Percentiles rank a stretch among this genome's conserved stretches.
These are phyloP conservation scores for Carex arenaria DNA, from an alignment of 202 grass and related monocot genomes.

Conservation along the genomic window DNA sequence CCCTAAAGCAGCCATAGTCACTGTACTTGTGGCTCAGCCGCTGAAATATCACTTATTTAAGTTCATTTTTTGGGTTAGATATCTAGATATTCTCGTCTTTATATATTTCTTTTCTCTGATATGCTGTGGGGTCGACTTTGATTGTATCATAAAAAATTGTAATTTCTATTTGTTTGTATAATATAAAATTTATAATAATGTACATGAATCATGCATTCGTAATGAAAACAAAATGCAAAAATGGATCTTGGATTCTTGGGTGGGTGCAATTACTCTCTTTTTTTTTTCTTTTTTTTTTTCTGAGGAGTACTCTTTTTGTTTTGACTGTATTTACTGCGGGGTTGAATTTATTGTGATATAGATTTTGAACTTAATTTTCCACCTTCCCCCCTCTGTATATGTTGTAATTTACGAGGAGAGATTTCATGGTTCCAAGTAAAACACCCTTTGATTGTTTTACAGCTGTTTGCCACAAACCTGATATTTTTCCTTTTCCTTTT, in stretches of 20 bases:
- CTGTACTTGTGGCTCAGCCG: too few species aligned
- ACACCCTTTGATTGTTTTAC: neutral
- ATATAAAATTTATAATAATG: neutral
- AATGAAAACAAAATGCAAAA: neutral
- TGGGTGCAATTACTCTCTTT: neutral
- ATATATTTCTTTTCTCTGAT: neutral
- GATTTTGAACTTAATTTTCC: neutral
- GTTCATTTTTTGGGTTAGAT: neutral
- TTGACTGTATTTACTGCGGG: neutral
- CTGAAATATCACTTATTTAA: neutral
- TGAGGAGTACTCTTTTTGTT: too few species aligned
- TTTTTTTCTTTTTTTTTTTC: too few species aligned
- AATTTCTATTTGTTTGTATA: neutral
- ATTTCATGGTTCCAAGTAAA: conserved; percentile 4
- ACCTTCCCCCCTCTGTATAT: neutral
- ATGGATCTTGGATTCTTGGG: neutral
- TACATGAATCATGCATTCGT: neutral
- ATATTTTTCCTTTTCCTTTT: neutral
- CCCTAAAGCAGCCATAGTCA: too few species aligned
- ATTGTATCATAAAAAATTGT: neutral
- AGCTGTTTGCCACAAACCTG: conserved; percentile 1
- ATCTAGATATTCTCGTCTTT: neutral
- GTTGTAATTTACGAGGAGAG: neutral
- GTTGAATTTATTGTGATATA: neutral
- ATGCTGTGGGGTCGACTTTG: neutral